Evolutionary conservation across 2,329 filamentous ascomycete genomes (phyloP).

Genomic region (Talaromyces funiculosus): DNA sequence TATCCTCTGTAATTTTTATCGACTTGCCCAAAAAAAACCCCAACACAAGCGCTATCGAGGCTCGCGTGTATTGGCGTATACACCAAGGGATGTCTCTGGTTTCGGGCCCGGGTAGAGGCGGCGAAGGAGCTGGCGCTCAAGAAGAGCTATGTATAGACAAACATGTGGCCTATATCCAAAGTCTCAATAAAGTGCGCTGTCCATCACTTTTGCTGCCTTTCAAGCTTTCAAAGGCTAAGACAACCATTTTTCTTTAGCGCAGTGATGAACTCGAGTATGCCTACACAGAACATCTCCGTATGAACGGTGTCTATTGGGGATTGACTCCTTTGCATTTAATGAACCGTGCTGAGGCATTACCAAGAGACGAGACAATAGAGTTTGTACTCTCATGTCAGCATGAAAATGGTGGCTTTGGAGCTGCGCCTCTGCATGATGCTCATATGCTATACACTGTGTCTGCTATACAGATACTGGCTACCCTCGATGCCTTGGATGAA

Average conservation of each 20-base stretch:
- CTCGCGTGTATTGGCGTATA: background rate
- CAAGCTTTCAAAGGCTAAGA: background rate
- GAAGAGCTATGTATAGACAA: conserved; percentile 53
- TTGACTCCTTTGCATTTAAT: conserved; percentile 83
- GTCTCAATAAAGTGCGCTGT: conserved; percentile 69
- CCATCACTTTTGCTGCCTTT: too few relatives aligned
- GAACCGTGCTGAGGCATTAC: conserved; percentile 71
- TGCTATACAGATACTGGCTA: conserved; percentile 86
- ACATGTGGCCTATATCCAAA: conserved; percentile 90
- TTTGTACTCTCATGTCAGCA: conserved; percentile 96
- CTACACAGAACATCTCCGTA: conserved; percentile 90
- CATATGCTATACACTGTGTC: conserved; percentile 96
- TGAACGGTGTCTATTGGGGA: conserved; percentile 97
- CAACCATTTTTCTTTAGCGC: conserved; percentile 53
- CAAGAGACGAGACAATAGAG: conserved; percentile 72
- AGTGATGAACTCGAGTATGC: conserved; percentile 97
- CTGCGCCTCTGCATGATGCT: conserved; percentile 87
- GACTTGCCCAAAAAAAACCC: too few relatives aligned
- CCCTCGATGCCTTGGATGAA: conserved; percentile 76
- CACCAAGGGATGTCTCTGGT: conserved; percentile 51
- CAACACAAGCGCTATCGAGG: background rate
- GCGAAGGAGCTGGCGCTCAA: conserved; percentile 41
- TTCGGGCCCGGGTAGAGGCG: conserved; percentile 54
- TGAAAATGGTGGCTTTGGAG: conserved; percentile 83
- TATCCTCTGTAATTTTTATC: background rate